Percentiles rank a stretch among this genome's conserved stretches.
Evolutionary conservation across 1,139 yeast species (phyloP).

Genomic region (Blastobotrys aristatus): DNA sequence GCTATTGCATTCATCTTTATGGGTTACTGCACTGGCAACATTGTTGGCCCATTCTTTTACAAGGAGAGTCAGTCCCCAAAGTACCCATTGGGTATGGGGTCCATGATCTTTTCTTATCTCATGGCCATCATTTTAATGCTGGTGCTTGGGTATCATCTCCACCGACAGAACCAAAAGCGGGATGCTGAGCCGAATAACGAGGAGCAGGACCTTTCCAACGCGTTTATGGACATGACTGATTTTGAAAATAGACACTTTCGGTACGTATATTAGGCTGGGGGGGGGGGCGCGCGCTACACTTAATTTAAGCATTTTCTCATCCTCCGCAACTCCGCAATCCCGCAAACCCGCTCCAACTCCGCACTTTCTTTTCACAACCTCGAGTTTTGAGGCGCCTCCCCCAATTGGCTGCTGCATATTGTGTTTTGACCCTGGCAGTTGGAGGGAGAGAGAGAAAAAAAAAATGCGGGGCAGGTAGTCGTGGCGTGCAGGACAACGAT

Average conservation of each 20-base stretch:
- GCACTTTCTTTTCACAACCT: too few species aligned
- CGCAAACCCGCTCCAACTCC: too few species aligned
- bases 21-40: slow-evolving; percentile 52
- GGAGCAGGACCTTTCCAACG: slow-evolving; percentile 31
- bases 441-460: too few species aligned
- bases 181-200: slow-evolving; percentile 4
- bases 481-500: too few species aligned
- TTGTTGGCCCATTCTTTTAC: slow-evolving; percentile 53
- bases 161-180: slow-evolving; percentile 31
- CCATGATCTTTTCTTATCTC: slow-evolving; percentile 37
- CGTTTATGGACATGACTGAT: slow-evolving; percentile 58
- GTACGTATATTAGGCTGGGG: slow-evolving; percentile 35
- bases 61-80: slow-evolving; percentile 45
- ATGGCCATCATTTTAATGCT: slow-evolving; percentile 28
- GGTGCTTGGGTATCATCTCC: slow-evolving; percentile 32
- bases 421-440: too few species aligned
- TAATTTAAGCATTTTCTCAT: too few species aligned
- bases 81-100: slow-evolving; percentile 44
- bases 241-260: slow-evolving; percentile 57
- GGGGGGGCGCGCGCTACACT: too few species aligned
- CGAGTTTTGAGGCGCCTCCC: too few species aligned
- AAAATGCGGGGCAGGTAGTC: too few species aligned
- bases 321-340: too few species aligned
- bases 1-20: slow-evolving; percentile 42
- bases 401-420: too few species aligned